Evolutionary conservation across 352 stramenopile species (phyloP), one percentile per base, ranked within the genome.

Genomic region (Saprolegnia parasitica): DNA sequence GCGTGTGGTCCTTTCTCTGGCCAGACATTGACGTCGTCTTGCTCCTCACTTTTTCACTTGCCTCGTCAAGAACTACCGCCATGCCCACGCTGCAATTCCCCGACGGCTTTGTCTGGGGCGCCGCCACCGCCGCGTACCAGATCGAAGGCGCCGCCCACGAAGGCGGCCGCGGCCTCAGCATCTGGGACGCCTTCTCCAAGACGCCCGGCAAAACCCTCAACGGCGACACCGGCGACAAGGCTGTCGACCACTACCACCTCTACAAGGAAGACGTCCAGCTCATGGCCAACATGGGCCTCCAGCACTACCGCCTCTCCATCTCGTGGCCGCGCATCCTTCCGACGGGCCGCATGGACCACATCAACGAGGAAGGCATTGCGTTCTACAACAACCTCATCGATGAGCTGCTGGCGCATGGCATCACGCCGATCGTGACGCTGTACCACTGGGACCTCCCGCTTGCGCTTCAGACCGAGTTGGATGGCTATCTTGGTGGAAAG

Each of bases 391-490:
- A 81, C 5, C 71, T 98, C 1, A 95, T 98, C 70, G 76, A 98
- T 68, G 76, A 81, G 39, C 77, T 98, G 10, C 37, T 97, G n/a
- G 77, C 68, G 39, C 76, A 83, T 37, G 80, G 74, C 71, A 98
- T 98, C 68, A 80, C 84, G 61, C 95, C 93, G n/a, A 77, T 92
- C 23, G 84, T 97, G 23, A 98, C 95, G 23, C 73, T 99, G 5
- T 98, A 97, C 74, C 96, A 99, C 76, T 98, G 96, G 96, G 96
- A 98, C 78, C 72, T 98, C 24, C 94, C 94, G 16, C 76, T 97
- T 56, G 63, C 72, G 29, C 68, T 98, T 20, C 76, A 97, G 68
- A 89, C 89, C 23, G 78, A 86, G 63, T 89, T 91, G 68, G 84
- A 88, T 50, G 93, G 91, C 15, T 87, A 72, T 74, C 74, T 88